Base-by-base conservation (phyloP, 2,329 filamentous ascomycete genomes). In the Neoscytalidium dimidiatum region DNA sequence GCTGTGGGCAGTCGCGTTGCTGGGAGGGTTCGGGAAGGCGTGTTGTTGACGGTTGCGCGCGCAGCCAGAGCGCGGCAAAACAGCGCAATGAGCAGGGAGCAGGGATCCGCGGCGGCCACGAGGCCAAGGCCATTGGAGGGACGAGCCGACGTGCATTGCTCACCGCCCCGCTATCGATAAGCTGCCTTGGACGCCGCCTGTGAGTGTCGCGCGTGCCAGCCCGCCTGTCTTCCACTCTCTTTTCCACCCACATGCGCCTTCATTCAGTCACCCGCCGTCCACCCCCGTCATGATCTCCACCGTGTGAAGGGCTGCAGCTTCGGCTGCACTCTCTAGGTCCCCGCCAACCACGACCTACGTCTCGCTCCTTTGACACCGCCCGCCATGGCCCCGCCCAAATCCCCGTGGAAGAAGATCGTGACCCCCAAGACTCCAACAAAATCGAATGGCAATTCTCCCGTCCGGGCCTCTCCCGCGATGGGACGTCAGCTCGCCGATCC, bases 331-430 rank as follows among this genome's bases (percentile, higher is more conserved):
- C 77, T 77, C 68, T 70, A 70, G 72, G 72, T 74, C 73, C 67
- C 68, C 52, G 61, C 69, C 70, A 49, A 19, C 35, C 72, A 74
- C 72, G 75, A 70, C 71, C 70, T 71, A 71, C 17, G 71, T 72
- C 73, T 69, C 66, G 73, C 71, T 28, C 56, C 56, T 46, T 21
- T 28, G 69, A 75, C 73, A 72, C 74, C 73, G 73, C 72, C 71
- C 75, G 77, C 67, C 67, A 83, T 83, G 81, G 80, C 80, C 71
- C 80, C 80, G 66, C 73, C 74, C 65, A 82, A 79, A 76, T 76
- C 79, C 72, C 77, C 78, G 48, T 75, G 76, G 74, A 79, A 77
- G 51, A 79, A 76, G 70, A 73, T 72, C 67, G 68, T 72, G 67
- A 69, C 73, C 46, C 71, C 75, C 74, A 73, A 71, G 70, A 72